phyloP scores from a whole-genome alignment of 768 basidiomycete genomes.

The Fibroporia radiculosa region DNA sequence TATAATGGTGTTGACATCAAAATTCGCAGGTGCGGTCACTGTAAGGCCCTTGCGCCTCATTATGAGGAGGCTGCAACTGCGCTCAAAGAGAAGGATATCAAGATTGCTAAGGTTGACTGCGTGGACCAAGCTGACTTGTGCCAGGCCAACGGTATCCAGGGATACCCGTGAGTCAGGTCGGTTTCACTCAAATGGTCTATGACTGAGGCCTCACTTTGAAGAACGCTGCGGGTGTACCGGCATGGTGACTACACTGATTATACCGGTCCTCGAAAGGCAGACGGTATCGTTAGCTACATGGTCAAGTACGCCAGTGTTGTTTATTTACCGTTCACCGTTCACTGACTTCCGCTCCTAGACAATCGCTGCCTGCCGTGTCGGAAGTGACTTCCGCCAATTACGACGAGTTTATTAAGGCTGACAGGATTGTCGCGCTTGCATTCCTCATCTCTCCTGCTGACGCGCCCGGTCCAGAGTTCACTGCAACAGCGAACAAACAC shows the following conservation, averaged over 20 bases:
- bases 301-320: conserved; percentile 56
- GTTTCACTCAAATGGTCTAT: background rate
- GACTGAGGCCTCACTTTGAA: conserved; percentile 21
- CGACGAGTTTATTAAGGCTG: conserved; percentile 78
- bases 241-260: conserved; percentile 79
- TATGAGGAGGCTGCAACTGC: conserved; percentile 91
- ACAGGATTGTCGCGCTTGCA: conserved; percentile 86
- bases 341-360: conserved; percentile 38
- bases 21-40: conserved; percentile 83
- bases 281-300: conserved; percentile 97
- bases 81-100: conserved; percentile 85
- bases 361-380: conserved; percentile 90
- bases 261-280: conserved; percentile 83
- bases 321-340: background rate
- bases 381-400: conserved; percentile 70
- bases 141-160: conserved; percentile 78
- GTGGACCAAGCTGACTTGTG: conserved; percentile 92
- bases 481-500: conserved; percentile 72
- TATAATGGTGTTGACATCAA: background rate
- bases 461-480: conserved; percentile 66
- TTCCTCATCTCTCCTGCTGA: conserved; percentile 74
- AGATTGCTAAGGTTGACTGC: conserved; percentile 95
- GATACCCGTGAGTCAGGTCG: conserved; percentile 73
- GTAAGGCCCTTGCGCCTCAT: conserved; percentile 90
- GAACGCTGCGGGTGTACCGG: conserved; percentile 88